Evolutionary conservation across 345 rosid species (phyloP), one percentile per base, ranked within the genome.

Genomic region (Carallia brachiata): DNA sequence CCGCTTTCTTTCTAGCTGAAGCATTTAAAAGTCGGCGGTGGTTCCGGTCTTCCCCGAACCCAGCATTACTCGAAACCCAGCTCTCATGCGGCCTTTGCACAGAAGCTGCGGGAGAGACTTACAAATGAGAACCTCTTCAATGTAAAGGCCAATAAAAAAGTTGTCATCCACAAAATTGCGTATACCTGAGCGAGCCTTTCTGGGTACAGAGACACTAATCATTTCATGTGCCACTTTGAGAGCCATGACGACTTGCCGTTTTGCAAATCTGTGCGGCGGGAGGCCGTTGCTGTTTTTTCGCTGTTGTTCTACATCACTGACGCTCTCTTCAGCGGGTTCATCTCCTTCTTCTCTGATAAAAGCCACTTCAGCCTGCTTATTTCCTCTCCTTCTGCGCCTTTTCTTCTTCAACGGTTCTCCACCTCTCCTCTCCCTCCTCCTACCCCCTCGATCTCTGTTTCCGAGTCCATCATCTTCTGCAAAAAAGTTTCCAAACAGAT

Each of bases 101-200:
- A 57, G 84, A 86, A 72, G 83, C 92, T 88, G 54, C 52, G 15
- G 12, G 1, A 15, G 16, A 44, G 50, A 44, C 4, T 44, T 44
- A 44, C 5, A 44, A 44, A 13, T 44, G 16, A 44, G 50, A 44
- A 13, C 50, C 16, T 44, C 4, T 12, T 40, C 15, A 12, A 40
- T 8, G 30, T 12, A 64, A 36, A 73, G 62, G 32, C 23, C 23
- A 23, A 23, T 23, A 23, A 23, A 23, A 23, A 23, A 23, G 23
- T 23, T 23, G 23, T 23, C 23, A 23, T 23, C 23, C 59, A 32
- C 16, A 13, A 61, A 56, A 6, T 48, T 32, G 63, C 16, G 1
- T 8, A 61, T 65, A 82, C 86, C 88, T 75, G 93, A 86, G 39
- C 90, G 93, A 75, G 90, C 85, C 70, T 86, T 86, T 68, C 90